Evolutionary conservation across 2,329 filamentous ascomycete species (phyloP).

Genomic region (Alternaria solani): DNA sequence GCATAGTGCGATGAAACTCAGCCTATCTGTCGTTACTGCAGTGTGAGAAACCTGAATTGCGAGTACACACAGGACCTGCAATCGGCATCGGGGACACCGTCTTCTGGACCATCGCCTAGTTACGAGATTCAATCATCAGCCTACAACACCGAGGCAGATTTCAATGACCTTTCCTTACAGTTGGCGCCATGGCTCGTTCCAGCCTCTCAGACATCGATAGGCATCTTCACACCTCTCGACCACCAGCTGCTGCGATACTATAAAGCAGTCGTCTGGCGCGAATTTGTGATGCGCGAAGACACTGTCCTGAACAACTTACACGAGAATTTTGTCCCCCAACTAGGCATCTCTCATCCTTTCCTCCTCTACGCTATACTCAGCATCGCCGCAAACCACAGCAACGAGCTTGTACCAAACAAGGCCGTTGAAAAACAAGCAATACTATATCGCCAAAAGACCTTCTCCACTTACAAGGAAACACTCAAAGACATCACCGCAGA

Average conservation of each 20-base stretch:
- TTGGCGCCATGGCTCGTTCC: slow-evolving; percentile 30
- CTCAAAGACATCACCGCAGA: slow-evolving; percentile 41
- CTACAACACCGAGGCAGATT: slow-evolving; percentile 15
- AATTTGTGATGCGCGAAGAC: slow-evolving; percentile 33
- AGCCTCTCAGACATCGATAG: slow-evolving; percentile 27
- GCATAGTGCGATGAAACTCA: slow-evolving; percentile 42
- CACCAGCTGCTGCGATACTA: slow-evolving; percentile 39
- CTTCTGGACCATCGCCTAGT: not conserved
- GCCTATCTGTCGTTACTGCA: slow-evolving; percentile 41
- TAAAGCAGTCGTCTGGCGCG: slow-evolving; percentile 33
- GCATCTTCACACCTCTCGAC: slow-evolving; percentile 30
- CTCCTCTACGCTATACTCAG: slow-evolving; percentile 40
- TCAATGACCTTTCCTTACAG: slow-evolving; percentile 18
- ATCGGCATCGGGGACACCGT: slow-evolving; percentile 8
- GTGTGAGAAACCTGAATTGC: slow-evolving; percentile 33
- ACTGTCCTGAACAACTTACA: slow-evolving; percentile 25
- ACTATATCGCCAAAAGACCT: slow-evolving; percentile 39
- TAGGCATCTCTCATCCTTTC: slow-evolving; percentile 30
- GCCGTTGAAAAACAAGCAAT: slow-evolving; percentile 23
- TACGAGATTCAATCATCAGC: not conserved
- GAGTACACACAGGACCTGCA: slow-evolving; percentile 29
- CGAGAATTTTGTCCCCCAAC: slow-evolving; percentile 33
- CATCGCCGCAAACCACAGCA: slow-evolving; percentile 37
- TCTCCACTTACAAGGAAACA: slow-evolving; percentile 35
- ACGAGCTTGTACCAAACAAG: slow-evolving; percentile 21